A percentile compares a stretch with the other conserved stretches of the same genome.
Evolutionary conservation across 2,329 filamentous ascomycete genomes (phyloP).

Genomic region (Nemania abortiva): DNA sequence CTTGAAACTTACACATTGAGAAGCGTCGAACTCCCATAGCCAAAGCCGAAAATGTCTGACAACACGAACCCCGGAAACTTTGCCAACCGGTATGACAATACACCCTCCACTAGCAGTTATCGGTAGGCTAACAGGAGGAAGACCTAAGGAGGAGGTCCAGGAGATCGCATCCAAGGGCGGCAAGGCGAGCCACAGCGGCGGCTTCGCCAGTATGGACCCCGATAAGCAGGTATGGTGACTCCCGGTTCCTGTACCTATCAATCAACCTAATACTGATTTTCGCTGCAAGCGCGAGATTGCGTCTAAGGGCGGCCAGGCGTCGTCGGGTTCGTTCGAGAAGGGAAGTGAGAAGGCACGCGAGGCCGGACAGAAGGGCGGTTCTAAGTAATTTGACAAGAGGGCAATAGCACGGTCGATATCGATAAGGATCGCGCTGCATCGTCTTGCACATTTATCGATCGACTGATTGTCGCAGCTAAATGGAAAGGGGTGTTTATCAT

Average conservation of each 20-base stretch:
- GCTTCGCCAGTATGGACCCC: conserved; percentile 30
- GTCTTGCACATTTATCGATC: too few relatives aligned
- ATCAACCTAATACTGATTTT: background rate
- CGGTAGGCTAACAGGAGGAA: conserved; percentile 6
- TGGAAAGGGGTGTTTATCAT: too few relatives aligned
- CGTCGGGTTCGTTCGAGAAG: conserved; percentile 30
- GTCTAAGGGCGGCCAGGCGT: conserved; percentile 31
- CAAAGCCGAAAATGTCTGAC: conserved; percentile 18
- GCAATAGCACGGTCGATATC: too few relatives aligned
- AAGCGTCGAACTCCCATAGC: background rate
- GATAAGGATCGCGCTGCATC: too few relatives aligned
- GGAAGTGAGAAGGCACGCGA: conserved; percentile 31
- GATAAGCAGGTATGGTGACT: conserved; percentile 23
- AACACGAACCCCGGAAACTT: conserved; percentile 24
- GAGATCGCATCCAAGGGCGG: conserved; percentile 33
- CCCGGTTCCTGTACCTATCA: too few relatives aligned
- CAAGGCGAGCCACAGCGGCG: conserved; percentile 23
- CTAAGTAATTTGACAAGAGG: conserved; percentile 12
- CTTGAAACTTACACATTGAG: too few relatives aligned
- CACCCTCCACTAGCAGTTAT: background rate
- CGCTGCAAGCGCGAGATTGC: conserved; percentile 22
- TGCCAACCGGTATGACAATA: conserved; percentile 30
- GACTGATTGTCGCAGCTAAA: too few relatives aligned
- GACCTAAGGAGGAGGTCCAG: conserved; percentile 36
- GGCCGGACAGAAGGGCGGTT: conserved; percentile 31